phyloP scores from a whole-genome alignment of 441 rosid species.

The Adansonia gregorii region DNA sequence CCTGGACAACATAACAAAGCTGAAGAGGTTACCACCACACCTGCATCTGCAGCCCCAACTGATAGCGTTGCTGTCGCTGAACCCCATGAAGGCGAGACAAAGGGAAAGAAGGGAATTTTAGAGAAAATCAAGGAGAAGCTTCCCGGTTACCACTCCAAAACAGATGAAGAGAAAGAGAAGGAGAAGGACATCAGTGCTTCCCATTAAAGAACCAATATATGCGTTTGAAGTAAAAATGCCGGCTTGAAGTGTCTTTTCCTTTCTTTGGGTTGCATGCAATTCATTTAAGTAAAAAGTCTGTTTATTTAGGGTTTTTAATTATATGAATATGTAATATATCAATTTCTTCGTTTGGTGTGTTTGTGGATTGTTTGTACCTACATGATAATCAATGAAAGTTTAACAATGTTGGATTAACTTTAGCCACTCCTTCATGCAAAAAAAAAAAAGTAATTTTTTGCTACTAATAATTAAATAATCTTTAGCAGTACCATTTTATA shows the following conservation, averaged over 20 bases:
- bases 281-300: not conserved
- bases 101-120: slow-evolving; percentile 63
- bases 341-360: not conserved
- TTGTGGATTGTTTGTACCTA: not conserved
- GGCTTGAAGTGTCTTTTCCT: not conserved
- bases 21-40: slow-evolving; percentile 44
- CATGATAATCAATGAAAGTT: too few relatives aligned
- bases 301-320: not conserved
- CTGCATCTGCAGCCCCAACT: slow-evolving; percentile 28
- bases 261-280: not conserved
- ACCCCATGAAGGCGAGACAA: slow-evolving; percentile 14
- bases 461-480: too few relatives aligned
- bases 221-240: not conserved
- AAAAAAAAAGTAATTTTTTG: too few relatives aligned
- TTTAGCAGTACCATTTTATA: too few relatives aligned
- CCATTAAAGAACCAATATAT: not conserved
- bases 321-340: not conserved
- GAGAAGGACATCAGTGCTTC: not conserved
- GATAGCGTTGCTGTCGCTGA: slow-evolving; percentile 11
- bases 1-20: slow-evolving; percentile 54
- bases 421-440: too few relatives aligned
- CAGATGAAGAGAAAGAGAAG: slow-evolving; percentile 14
- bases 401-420: too few relatives aligned
- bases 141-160: slow-evolving; percentile 64
- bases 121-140: slow-evolving; percentile 62